Evolutionary conservation across 2,329 filamentous ascomycete species (phyloP).

Genomic region (Verticillium dahliae): DNA sequence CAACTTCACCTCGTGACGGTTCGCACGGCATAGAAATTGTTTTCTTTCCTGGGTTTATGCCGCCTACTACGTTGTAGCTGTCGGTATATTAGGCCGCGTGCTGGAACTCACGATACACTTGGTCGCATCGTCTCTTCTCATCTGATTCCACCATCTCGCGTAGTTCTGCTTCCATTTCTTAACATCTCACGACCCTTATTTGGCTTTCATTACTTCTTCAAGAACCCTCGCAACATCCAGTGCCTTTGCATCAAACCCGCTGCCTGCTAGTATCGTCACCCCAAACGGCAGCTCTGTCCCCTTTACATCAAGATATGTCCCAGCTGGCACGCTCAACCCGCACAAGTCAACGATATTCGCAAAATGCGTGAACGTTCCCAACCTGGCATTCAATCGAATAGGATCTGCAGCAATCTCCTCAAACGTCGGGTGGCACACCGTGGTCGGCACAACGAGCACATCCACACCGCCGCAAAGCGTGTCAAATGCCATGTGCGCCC

Average conservation of each 20-base stretch:
- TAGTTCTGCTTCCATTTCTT: too few species aligned
- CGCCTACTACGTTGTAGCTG: too few species aligned
- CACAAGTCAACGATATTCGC: slow-evolving; percentile 51
- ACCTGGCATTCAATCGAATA: slow-evolving; percentile 31
- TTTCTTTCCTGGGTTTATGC: too few species aligned
- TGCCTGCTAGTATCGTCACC: slow-evolving; percentile 31
- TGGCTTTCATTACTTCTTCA: slow-evolving; percentile 8
- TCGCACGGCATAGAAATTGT: too few species aligned
- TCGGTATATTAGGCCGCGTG: too few species aligned
- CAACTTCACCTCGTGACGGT: too few species aligned
- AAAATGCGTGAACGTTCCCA: slow-evolving; percentile 39
- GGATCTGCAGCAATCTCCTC: slow-evolving; percentile 40
- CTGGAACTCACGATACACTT: too few species aligned
- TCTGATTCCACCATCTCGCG: too few species aligned
- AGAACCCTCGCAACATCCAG: slow-evolving; percentile 22
- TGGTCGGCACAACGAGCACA: slow-evolving; percentile 41
- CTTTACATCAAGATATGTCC: slow-evolving; percentile 20
- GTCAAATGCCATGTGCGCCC: slow-evolving; percentile 32
- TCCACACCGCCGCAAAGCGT: slow-evolving; percentile 21
- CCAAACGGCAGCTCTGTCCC: slow-evolving; percentile 22
- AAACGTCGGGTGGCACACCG: slow-evolving; percentile 36
- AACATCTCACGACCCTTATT: too few species aligned
- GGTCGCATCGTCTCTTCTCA: too few species aligned
- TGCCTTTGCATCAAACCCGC: slow-evolving; percentile 30
- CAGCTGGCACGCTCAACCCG: slow-evolving; percentile 40